A percentile compares a stretch with the other conserved stretches of the same genome.
phyloP scores from a whole-genome alignment of 441 rosid species.

The Theobroma grandiflorum region DNA sequence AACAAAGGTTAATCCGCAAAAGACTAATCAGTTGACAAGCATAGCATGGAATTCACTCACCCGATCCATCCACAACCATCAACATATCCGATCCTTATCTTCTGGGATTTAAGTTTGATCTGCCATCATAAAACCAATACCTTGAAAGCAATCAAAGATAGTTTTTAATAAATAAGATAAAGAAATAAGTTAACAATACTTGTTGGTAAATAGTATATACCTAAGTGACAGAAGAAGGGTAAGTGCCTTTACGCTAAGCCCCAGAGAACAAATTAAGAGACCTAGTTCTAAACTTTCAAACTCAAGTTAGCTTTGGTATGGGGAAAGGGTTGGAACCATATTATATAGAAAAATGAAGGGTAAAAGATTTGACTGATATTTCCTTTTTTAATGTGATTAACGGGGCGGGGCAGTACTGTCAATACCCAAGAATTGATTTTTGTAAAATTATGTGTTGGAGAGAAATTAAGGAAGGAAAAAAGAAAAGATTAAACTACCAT shows the following conservation, averaged over 20 bases:
- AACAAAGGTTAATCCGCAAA: slow-evolving; percentile 38
- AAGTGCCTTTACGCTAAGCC: neutral
- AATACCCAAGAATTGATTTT: no score
- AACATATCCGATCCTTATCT: neutral
- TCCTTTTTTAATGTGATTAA: no score
- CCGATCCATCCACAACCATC: neutral
- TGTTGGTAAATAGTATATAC: no score
- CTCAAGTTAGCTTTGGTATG: neutral
- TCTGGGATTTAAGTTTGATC: neutral
- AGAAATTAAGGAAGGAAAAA: no score
- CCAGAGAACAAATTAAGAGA: neutral
- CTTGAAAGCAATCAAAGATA: neutral
- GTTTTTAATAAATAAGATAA: neutral
- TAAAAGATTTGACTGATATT: no score
- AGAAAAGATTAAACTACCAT: no score
- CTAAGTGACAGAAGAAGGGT: neutral
- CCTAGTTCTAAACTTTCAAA: neutral
- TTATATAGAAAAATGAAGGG: neutral
- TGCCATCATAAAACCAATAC: neutral
- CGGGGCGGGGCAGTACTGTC: no score
- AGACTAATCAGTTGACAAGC: slow-evolving; percentile 47
- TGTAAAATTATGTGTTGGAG: no score
- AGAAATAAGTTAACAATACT: neutral
- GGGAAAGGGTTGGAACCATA: neutral
- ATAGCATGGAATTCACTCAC: slow-evolving; percentile 49